These are phyloP conservation scores for Isochrysis galbana DNA, from an alignment of 78 protist species.

Conservation along the genomic window DNA sequence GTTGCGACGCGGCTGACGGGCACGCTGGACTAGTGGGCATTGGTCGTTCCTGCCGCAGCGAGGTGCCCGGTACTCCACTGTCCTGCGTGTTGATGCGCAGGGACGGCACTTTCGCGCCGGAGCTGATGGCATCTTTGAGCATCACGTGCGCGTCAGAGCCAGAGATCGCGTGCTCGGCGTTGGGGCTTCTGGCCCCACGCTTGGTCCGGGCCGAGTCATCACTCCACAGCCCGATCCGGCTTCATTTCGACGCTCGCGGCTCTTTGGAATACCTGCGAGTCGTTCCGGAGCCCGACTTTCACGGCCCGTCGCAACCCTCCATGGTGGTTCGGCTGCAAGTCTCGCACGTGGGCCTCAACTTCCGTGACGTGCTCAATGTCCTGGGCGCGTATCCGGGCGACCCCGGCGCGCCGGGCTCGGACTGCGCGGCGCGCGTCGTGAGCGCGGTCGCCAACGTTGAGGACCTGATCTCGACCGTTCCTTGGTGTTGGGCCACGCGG, in stretches of 20 bases:
- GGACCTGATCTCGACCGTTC: background rate
- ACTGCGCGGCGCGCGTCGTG: background rate
- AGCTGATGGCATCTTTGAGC: background rate
- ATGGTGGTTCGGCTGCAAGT: background rate
- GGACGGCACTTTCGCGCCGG: background rate
- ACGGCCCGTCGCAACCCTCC: background rate
- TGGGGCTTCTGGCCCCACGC: background rate
- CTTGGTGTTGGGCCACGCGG: background rate
- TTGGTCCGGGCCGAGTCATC: background rate
- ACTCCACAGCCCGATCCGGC: background rate
- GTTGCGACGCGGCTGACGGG: no score
- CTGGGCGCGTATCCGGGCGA: constrained; percentile 3
- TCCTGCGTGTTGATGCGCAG: background rate
- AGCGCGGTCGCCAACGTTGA: background rate
- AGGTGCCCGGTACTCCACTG: background rate
- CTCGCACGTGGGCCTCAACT: background rate
- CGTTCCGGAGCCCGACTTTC: background rate
- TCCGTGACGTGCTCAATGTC: background rate
- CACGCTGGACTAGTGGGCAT: background rate
- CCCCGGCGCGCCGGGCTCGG: background rate
- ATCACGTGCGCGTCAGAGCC: background rate
- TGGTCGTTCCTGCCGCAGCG: background rate
- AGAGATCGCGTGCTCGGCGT: background rate
- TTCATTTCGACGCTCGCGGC: background rate
- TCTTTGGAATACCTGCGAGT: background rate